A percentile compares a stretch with the other conserved stretches of the same genome.
phyloP scores from a whole-genome alignment of 2,329 filamentous ascomycete species.

The Colletotrichum acutatum region DNA sequence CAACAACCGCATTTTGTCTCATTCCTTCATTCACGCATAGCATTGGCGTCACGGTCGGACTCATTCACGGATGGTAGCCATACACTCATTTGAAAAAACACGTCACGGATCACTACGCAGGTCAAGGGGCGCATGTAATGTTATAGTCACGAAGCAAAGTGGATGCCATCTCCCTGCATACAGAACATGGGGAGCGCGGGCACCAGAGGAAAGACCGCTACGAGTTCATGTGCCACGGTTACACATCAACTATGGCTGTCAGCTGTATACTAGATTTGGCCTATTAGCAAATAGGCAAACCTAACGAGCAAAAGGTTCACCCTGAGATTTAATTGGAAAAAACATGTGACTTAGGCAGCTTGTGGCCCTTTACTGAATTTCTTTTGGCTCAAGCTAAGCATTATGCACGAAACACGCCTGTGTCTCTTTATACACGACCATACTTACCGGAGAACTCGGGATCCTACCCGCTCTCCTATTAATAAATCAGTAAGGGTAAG shows the following conservation, averaged over 20 bases:
- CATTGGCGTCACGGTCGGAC: conserved; percentile 32
- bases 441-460: no score
- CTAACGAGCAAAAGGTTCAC: background rate
- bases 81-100: conserved; percentile 32
- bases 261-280: conserved; percentile 26
- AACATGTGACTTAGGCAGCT: background rate
- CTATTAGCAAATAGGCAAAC: conserved; percentile 20
- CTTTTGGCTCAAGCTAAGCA: background rate
- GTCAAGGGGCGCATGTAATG: conserved; percentile 28
- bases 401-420: background rate
- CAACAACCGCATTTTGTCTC: conserved; percentile 21
- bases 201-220: background rate
- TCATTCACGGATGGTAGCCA: conserved; percentile 25
- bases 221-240: conserved; percentile 23
- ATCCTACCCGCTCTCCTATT: no score
- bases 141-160: conserved; percentile 24
- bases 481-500: no score
- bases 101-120: conserved; percentile 5
- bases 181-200: conserved; percentile 11
- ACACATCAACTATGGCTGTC: conserved; percentile 15
- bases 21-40: conserved; percentile 30
- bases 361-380: background rate
- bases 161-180: conserved; percentile 24
- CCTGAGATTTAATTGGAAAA: background rate
- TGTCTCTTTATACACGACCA: background rate